Percentiles rank a stretch among this genome's conserved stretches.
Evolutionary conservation across 805 yeast genomes (phyloP).

Genomic region (Yamadazyma sp.): DNA sequence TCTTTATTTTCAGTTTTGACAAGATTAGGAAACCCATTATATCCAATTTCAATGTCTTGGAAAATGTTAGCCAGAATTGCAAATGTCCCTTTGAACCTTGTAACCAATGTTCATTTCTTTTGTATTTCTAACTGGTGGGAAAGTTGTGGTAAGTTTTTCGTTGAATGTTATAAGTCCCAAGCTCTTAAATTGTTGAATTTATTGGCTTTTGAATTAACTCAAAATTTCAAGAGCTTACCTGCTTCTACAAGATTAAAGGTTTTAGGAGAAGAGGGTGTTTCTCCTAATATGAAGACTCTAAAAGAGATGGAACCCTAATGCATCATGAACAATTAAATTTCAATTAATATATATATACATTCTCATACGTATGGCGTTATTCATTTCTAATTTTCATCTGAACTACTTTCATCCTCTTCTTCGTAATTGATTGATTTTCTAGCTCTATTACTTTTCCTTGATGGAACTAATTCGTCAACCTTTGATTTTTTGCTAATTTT

Average conservation of each 20-base stretch:
- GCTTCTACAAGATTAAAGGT: slow-evolving; percentile 78
- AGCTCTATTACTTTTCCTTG: slow-evolving; percentile 44
- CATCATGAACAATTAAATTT: not conserved
- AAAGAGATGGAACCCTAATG: slow-evolving; percentile 39
- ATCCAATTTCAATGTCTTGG: slow-evolving; percentile 60
- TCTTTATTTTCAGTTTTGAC: slow-evolving; percentile 78
- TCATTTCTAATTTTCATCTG: slow-evolving; percentile 10
- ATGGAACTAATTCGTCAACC: slow-evolving; percentile 17
- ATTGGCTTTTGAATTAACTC: slow-evolving; percentile 9
- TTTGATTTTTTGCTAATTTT: not conserved
- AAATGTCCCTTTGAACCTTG: slow-evolving; percentile 48
- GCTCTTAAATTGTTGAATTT: slow-evolving; percentile 45
- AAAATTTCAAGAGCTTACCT: slow-evolving; percentile 44
- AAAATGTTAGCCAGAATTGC: slow-evolving; percentile 64
- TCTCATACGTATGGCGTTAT: not conserved
- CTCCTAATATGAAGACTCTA: slow-evolving; percentile 45
- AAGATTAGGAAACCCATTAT: slow-evolving; percentile 38
- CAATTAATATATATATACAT: not conserved
- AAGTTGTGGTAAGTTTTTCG: slow-evolving; percentile 58
- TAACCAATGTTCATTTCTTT: slow-evolving; percentile 69
- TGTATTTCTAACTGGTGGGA: slow-evolving; percentile 92
- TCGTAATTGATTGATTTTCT: slow-evolving; percentile 34
- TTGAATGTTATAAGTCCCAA: slow-evolving; percentile 62
- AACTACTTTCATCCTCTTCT: slow-evolving; percentile 18
- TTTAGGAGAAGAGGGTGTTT: slow-evolving; percentile 75